Evolutionary conservation across 140 eudicot genomes (phyloP).

Genomic region (Ambrosia hybrid): DNA sequence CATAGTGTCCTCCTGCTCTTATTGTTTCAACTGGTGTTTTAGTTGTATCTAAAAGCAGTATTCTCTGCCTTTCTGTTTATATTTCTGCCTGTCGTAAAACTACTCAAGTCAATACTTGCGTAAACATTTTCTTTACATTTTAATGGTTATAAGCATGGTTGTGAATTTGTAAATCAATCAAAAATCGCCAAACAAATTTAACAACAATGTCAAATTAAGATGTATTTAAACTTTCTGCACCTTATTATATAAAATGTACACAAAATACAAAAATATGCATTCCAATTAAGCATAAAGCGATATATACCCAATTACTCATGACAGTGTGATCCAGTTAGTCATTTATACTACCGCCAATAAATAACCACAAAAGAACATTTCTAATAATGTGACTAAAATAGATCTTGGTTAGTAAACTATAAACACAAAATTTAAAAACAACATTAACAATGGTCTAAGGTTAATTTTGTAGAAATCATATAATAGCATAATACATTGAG

Average conservation of each 20-base stretch:
- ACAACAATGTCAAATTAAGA: no score
- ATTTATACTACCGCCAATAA: background rate
- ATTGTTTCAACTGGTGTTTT: no score
- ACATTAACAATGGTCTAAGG: no score
- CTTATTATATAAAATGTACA: background rate
- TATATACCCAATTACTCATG: no score
- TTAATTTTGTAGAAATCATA: background rate
- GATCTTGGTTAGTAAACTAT: background rate
- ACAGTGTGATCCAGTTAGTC: background rate
- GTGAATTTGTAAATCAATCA: constrained; percentile 22
- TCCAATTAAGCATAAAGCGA: no score
- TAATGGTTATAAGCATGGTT: constrained; percentile 7
- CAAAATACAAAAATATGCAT: background rate
- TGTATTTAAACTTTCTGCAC: background rate
- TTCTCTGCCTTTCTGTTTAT: constrained; percentile 95
- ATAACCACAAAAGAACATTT: background rate
- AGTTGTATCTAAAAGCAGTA: no score
- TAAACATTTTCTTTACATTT: constrained; percentile 20
- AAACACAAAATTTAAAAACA: background rate
- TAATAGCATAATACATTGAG: background rate
- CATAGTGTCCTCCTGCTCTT: constrained; percentile 97
- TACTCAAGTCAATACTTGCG: constrained; percentile 15
- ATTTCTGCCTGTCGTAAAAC: constrained; percentile 78
- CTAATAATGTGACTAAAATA: no score
- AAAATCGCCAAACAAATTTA: background rate